Evolutionary conservation across 805 yeast species (phyloP).

Genomic region (Citeromyces matritensis): DNA sequence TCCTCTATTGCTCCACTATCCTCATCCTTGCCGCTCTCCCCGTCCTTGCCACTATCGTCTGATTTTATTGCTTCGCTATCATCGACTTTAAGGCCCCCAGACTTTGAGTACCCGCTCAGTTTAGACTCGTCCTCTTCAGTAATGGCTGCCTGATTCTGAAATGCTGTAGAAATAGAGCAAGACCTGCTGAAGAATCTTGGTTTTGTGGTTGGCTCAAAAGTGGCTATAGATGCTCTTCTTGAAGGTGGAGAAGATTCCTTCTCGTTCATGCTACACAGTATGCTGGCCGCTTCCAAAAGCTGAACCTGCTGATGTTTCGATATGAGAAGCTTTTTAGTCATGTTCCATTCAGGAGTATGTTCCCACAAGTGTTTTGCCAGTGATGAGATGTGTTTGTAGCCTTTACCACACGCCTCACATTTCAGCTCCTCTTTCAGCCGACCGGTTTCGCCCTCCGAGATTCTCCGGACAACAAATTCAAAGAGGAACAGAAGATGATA

Average conservation of each 20-base stretch:
- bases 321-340: slow-evolving; percentile 64
- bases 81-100: not conserved
- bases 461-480: slow-evolving; percentile 70
- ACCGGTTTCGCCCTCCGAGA: slow-evolving; percentile 79
- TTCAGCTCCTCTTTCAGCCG: slow-evolving; percentile 70
- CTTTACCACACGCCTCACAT: slow-evolving; percentile 88
- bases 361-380: slow-evolving; percentile 86
- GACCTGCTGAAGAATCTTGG: no score
- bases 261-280: slow-evolving; percentile 62
- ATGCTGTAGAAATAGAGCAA: no score
- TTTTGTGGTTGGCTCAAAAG: not conserved
- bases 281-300: slow-evolving; percentile 63
- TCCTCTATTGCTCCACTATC: slow-evolving; percentile 4
- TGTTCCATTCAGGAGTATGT: slow-evolving; percentile 89
- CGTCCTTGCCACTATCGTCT: no score
- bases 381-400: slow-evolving; percentile 80
- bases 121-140: no score
- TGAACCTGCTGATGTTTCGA: slow-evolving; percentile 87
- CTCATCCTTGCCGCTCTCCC: slow-evolving; percentile 1
- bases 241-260: slow-evolving; percentile 1
- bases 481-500: slow-evolving; percentile 7
- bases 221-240: slow-evolving; percentile 1
- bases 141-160: no score
- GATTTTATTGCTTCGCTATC: not conserved
- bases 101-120: no score